Percentiles rank a stretch among this genome's conserved stretches.
Conservation (phyloP, 1,139 yeast species). For the Geotrichum klebahnii region DNA sequence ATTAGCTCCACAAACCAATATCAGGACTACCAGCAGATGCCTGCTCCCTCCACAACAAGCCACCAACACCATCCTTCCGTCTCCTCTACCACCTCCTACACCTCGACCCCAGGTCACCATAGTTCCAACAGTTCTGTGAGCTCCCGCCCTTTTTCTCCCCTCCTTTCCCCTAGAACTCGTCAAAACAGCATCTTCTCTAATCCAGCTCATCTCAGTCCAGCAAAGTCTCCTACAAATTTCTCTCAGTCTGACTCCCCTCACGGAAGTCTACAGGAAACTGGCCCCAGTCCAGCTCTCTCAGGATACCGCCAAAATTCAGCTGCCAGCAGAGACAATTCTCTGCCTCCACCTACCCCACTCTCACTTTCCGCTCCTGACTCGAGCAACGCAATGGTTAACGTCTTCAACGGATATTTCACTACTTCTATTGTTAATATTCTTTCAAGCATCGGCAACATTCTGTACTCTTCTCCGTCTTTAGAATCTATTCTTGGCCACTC, state of each 20-base stretch:
- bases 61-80: constrained; percentile 9
- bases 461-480: constrained; percentile 13
- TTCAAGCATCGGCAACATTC: constrained; percentile 12
- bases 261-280: constrained; percentile 3
- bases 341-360: constrained; percentile 17
- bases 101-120: constrained; percentile 6
- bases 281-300: constrained; percentile 1
- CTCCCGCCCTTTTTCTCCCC: constrained; percentile 16
- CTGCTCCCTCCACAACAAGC: neutral
- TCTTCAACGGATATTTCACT: neutral
- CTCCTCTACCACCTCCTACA: neutral
- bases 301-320: neutral
- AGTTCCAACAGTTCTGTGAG: constrained; percentile 10
- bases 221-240: neutral
- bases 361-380: constrained; percentile 7
- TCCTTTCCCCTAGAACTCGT: constrained; percentile 13
- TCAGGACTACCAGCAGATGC: neutral
- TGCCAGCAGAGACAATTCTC: constrained; percentile 1
- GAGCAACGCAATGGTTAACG: neutral
- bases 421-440: constrained; percentile 2
- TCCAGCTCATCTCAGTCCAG: constrained; percentile 2
- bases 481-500: constrained; percentile 7
- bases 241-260: constrained; percentile 2
- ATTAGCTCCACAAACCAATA: neutral
- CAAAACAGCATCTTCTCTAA: constrained; percentile 14